phyloP scores from a whole-genome alignment of 2,329 filamentous ascomycete species.

The Diplodia scrobiculata region DNA sequence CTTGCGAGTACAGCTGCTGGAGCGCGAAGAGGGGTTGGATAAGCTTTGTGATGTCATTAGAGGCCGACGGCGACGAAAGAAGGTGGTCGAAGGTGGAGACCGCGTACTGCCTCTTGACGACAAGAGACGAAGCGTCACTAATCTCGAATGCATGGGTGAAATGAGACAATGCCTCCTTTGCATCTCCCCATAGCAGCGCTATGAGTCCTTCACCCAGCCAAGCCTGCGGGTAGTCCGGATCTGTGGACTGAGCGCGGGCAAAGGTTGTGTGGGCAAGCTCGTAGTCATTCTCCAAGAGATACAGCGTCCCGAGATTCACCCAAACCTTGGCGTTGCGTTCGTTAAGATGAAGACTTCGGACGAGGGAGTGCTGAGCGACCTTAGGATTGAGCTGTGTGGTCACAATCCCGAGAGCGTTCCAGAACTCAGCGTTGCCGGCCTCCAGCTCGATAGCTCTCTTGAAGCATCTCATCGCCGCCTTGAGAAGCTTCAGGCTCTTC shows the following conservation, averaged over 20 bases:
- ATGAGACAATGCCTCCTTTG: conserved; percentile 75
- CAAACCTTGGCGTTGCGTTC: conserved; percentile 81
- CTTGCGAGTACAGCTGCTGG: conserved; percentile 73
- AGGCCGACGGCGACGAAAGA: conserved; percentile 57
- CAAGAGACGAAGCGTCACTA: conserved; percentile 71
- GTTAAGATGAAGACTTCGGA: conserved; percentile 88
- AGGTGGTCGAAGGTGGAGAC: conserved; percentile 81
- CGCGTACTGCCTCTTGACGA: conserved; percentile 77
- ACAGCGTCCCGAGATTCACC: conserved; percentile 88
- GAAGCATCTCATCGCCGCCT: conserved; percentile 83
- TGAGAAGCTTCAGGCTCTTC: conserved; percentile 64
- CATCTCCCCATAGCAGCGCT: conserved; percentile 73
- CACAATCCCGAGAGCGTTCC: conserved; percentile 91
- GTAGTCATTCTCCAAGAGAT: conserved; percentile 78
- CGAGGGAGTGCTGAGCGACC: conserved; percentile 90
- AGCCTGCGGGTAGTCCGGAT: conserved; percentile 88
- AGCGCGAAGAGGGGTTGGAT: conserved; percentile 88
- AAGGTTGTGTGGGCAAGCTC: conserved; percentile 89
- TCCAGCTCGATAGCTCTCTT: conserved; percentile 95
- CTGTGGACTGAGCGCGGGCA: conserved; percentile 85
- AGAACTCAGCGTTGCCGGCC: conserved; percentile 91
- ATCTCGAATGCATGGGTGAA: conserved; percentile 96
- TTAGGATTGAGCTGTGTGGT: conserved; percentile 83
- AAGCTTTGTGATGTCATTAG: conserved; percentile 61
- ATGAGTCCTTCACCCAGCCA: conserved; percentile 93